Base-by-base conservation (phyloP, 148 eudicot genomes). In the Cornus florida region DNA sequence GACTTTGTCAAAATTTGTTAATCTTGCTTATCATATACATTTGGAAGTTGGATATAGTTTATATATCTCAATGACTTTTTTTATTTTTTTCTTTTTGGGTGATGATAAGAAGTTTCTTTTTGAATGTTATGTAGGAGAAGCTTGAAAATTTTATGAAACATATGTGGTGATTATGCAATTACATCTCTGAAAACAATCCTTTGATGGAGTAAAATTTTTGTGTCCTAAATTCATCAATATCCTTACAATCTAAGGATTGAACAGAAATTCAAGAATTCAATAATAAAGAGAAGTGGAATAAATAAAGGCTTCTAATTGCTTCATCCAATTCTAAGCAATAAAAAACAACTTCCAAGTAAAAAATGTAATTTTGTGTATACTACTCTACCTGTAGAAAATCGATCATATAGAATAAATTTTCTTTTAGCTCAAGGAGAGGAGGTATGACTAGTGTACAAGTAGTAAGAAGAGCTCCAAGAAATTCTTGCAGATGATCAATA, bases 401-500 rank as follows among this genome's bases (percentile, higher is more conserved):
- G 59, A 89, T 79, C 14, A 95, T 68, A 74, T 82, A 71, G 76
- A 83, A 85, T 46, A 84, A 65, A 83, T 95, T 88, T 80, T 83
- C 86, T 85, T 86, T 92, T 48, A 95, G 75, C 83, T 84, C 90
- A 78, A 74, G 81, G 81, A 85, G 83, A 79, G 92, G 90, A 68
- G 97, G 93, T 71, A 95, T 84, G 81, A 95, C 93, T 87, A 95
- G 84, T 69, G 92, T 91, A 87, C 91, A 90, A 70, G 88, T 85
- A 43, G 86, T 80, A 75, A 95, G 90, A 80, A 95, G 77, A 71
- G 97, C 90, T 69, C 94, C 94, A 67, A 95, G 80, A 83, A 93
- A 87, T 81, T 95, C 99, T 87, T 95, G 99, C 74, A 95, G 72
- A 84, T 93, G 99, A 73, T 95, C 99, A 81, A 95, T 87, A 82